Conservation (phyloP, 2,329 filamentous ascomycete genomes). For the Pseudogymnoascus sp. region DNA sequence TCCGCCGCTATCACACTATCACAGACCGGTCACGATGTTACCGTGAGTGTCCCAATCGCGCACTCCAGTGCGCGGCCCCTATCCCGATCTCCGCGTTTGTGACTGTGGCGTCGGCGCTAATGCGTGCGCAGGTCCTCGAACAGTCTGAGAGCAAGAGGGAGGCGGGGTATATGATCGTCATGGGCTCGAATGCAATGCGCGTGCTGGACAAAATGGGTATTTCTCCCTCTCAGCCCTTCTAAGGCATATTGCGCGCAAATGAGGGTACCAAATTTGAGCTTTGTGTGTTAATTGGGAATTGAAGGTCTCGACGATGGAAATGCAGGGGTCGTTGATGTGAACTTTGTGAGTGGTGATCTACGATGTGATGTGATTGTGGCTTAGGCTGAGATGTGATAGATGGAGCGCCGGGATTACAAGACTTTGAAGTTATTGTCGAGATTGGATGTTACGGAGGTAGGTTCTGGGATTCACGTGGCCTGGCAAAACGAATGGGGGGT, state of each 20-base stretch:
- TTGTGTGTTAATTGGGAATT: background rate
- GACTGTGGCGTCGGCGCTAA: background rate
- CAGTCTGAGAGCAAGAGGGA: background rate
- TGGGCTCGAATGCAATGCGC: slow-evolving; percentile 1
- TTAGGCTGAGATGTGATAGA: background rate
- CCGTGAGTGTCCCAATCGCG: slow-evolving; percentile 17
- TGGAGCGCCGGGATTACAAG: background rate
- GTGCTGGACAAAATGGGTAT: background rate
- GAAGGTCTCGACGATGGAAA: background rate
- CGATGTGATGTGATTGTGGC: background rate
- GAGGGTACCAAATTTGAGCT: background rate
- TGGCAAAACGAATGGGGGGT: background rate
- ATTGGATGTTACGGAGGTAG: background rate
- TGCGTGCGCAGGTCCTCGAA: slow-evolving; percentile 1
- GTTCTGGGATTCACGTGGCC: background rate
- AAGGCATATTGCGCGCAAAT: background rate
- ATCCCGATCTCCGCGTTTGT: background rate
- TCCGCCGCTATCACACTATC: slow-evolving; percentile 24
- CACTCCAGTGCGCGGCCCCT: background rate
- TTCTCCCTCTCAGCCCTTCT: background rate
- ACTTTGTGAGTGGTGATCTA: background rate
- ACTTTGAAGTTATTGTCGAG: background rate
- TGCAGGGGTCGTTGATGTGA: background rate
- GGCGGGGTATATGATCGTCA: slow-evolving; percentile 4
- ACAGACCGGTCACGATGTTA: slow-evolving; percentile 27